phyloP scores from a whole-genome alignment of 2,329 filamentous ascomycete genomes.

The Chaetomiaceae sp. region DNA sequence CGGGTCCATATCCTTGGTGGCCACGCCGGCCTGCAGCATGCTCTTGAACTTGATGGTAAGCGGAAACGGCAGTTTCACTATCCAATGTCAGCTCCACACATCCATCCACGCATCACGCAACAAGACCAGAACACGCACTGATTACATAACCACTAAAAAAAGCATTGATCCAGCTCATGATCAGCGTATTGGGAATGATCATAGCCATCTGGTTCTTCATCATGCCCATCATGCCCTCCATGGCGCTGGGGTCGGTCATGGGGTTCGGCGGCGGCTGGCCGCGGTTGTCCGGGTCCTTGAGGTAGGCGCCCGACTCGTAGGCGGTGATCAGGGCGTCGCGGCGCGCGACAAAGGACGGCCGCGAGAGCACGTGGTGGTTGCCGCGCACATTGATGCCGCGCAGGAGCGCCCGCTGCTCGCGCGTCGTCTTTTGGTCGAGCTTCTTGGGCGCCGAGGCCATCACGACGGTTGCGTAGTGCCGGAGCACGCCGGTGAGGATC shows the following conservation, averaged over 20 bases:
- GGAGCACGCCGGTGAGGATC: conserved; percentile 90
- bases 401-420: conserved; percentile 79
- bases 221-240: conserved; percentile 99
- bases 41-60: conserved; percentile 99
- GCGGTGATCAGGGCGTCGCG: conserved; percentile 76
- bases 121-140: conserved; percentile 51
- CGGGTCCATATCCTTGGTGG: conserved; percentile 92
- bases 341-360: conserved; percentile 69
- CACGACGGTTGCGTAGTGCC: conserved; percentile 92
- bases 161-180: conserved; percentile 99
- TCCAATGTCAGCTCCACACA: conserved; percentile 20
- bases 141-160: conserved; percentile 99
- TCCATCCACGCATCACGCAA: neutral
- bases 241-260: conserved; percentile 88
- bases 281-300: conserved; percentile 82
- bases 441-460: conserved; percentile 83
- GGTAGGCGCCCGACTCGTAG: conserved; percentile 79
- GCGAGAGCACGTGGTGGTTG: conserved; percentile 76
- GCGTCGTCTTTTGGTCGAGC: conserved; percentile 66
- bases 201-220: conserved; percentile 99
- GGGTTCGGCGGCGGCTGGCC: conserved; percentile 89
- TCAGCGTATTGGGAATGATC: conserved; percentile 98
- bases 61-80: conserved; percentile 94
- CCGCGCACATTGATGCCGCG: conserved; percentile 79
- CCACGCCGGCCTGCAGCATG: conserved; percentile 96